A percentile compares a stretch with the other conserved stretches of the same genome.
These are phyloP conservation scores for Solanum paucissectum DNA, from an alignment of 257 asterid genomes.

Conservation along the genomic window DNA sequence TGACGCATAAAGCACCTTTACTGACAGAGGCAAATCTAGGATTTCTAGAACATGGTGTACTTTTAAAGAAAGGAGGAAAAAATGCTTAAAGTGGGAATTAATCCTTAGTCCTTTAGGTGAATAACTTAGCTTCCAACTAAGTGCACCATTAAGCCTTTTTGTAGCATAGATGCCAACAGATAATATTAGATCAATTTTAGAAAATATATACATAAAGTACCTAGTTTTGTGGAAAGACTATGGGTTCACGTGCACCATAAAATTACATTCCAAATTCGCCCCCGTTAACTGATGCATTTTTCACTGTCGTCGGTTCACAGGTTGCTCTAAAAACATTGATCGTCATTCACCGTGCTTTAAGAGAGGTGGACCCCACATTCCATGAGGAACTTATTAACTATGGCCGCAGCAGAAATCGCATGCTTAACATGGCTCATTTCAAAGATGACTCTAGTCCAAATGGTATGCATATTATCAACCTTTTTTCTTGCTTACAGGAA, in stretches of 20 bases:
- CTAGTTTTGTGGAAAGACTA: not conserved
- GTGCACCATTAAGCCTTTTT: not conserved
- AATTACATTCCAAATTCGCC: not conserved
- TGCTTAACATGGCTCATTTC: constrained; percentile 89
- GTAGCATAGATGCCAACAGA: not conserved
- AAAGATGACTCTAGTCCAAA: constrained; percentile 95
- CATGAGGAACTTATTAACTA: constrained; percentile 85
- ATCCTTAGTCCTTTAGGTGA: not conserved
- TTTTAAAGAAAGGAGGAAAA: not conserved
- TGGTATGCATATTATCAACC: constrained; percentile 34
- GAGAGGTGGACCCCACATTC: constrained; percentile 96
- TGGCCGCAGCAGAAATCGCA: constrained; percentile 74
- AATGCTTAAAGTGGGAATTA: not conserved
- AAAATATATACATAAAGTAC: not conserved
- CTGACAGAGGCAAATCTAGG: not conserved
- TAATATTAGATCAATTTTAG: not conserved
- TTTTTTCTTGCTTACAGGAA: not conserved
- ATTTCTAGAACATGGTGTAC: not conserved
- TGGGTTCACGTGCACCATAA: not conserved
- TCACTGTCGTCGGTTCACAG: constrained; percentile 18
- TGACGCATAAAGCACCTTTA: not conserved
- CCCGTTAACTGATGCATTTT: not conserved
- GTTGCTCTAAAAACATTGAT: constrained; percentile 93
- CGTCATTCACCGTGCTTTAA: constrained; percentile 91
- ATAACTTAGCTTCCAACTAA: not conserved